Conservation (phyloP, 2,329 filamentous ascomycete genomes). For the Aspergillus sp. region DNA sequence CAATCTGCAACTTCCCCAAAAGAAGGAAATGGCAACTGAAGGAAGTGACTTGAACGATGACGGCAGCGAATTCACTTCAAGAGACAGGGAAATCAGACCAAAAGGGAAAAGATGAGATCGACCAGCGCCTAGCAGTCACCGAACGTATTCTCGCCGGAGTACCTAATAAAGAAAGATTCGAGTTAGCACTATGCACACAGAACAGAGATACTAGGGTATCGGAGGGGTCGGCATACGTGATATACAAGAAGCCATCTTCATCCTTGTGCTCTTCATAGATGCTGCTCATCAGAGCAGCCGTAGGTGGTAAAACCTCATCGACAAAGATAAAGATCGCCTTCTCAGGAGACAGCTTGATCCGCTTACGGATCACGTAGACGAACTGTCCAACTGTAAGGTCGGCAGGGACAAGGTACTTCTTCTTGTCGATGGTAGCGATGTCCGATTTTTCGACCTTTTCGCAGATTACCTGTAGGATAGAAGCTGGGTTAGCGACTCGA, state of each 20-base stretch:
- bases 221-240: conserved; percentile 65
- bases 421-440: conserved; percentile 99
- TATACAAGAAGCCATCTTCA: conserved; percentile 89
- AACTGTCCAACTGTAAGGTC: conserved; percentile 99
- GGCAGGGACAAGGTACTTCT: conserved; percentile 98
- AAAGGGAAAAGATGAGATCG: background rate
- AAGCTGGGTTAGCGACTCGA: conserved; percentile 29
- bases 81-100: background rate
- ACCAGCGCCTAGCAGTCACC: conserved; percentile 51
- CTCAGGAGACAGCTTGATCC: conserved; percentile 98
- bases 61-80: background rate
- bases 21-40: conserved; percentile 9
- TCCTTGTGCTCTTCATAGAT: conserved; percentile 99
- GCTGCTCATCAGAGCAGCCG: conserved; percentile 96
- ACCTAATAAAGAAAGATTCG: conserved; percentile 49
- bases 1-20: conserved; percentile 12
- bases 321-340: conserved; percentile 99
- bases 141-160: conserved; percentile 99
- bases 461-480: conserved; percentile 78
- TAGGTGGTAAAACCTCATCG: conserved; percentile 94
- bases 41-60: conserved; percentile 7
- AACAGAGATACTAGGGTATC: background rate
- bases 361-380: conserved; percentile 99
- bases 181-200: background rate
- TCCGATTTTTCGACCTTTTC: conserved; percentile 99